A percentile compares a stretch with the other conserved stretches of the same genome.
Conservation (phyloP, 2,329 filamentous ascomycete genomes). For the Sclerotinia sclerotiorum region DNA sequence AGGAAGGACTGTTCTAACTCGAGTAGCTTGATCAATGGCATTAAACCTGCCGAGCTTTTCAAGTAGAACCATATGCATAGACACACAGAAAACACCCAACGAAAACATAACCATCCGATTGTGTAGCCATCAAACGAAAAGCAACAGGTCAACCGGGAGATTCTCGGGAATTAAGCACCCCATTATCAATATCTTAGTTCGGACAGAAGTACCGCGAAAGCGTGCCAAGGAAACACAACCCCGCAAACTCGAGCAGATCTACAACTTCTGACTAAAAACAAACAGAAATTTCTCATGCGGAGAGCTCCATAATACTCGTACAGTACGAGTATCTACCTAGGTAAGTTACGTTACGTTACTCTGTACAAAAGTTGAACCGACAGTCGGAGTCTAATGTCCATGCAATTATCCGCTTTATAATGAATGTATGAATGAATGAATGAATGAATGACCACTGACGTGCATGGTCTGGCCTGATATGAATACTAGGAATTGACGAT, state of each 20-base stretch:
- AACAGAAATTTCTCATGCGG: not conserved
- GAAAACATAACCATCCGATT: no score
- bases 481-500: not conserved
- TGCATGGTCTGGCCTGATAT: conserved; percentile 2
- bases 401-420: not conserved
- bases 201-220: conserved; percentile 8
- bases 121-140: not conserved
- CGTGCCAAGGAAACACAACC: not conserved
- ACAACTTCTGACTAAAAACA: conserved; percentile 4
- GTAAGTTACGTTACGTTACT: no score
- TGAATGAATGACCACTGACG: not conserved
- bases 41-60: no score
- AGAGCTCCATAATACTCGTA: no score
- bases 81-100: no score
- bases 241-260: conserved; percentile 3
- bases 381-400: not conserved
- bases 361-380: not conserved
- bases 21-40: no score
- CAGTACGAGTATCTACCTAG: no score
- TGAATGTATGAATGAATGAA: not conserved
- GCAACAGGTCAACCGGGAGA: not conserved
- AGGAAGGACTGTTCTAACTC: no score
- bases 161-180: not conserved
- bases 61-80: no score
- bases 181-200: not conserved